Evolutionary conservation across 148 eudicot species (phyloP).

Genomic region (Linanthus parryae): DNA sequence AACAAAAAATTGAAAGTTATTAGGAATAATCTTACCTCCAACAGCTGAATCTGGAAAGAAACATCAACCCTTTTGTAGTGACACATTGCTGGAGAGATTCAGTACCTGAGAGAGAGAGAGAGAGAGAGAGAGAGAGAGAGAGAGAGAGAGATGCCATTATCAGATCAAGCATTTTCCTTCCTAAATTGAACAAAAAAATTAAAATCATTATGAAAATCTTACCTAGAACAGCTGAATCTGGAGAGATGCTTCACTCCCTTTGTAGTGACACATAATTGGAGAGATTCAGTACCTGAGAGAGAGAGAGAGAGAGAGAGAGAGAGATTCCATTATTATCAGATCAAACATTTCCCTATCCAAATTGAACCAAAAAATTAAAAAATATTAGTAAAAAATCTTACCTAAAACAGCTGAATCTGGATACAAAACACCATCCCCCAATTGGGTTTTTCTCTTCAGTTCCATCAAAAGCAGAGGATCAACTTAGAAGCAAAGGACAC

Average conservation of each 20-base stretch:
- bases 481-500: conserved; percentile 32
- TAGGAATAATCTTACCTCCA: not conserved
- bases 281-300: not conserved
- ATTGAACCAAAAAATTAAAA: too few species aligned
- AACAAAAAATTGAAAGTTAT: too few species aligned
- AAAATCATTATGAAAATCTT: not conserved
- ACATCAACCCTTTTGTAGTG: not conserved
- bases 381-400: not conserved
- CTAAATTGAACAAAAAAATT: too few species aligned
- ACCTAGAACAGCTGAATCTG: not conserved
- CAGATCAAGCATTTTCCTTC: too few species aligned
- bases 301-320: not conserved
- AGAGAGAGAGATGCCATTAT: too few species aligned
- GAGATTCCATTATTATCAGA: not conserved
- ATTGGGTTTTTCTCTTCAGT: not conserved
- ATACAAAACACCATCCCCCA: too few species aligned
- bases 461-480: conserved; percentile 26
- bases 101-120: not conserved
- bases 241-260: not conserved
- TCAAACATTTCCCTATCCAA: not conserved
- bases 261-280: not conserved
- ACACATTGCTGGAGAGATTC: not conserved
- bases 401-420: not conserved
- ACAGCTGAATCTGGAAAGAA: not conserved
- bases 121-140: too few species aligned